phyloP scores from a whole-genome alignment of 306 rosid species.

The Calophaca sinica region DNA sequence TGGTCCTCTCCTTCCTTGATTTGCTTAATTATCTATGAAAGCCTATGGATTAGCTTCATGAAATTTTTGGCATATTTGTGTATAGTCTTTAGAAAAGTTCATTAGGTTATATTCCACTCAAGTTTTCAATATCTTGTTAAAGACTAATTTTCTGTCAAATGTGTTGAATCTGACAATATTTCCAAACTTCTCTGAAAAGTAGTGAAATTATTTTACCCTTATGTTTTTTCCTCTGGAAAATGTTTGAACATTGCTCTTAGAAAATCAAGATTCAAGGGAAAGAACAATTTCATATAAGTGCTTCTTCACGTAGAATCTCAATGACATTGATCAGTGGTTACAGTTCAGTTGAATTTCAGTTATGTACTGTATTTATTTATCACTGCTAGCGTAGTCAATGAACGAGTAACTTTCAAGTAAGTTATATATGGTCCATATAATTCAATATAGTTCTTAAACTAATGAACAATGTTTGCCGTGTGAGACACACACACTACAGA shows the following conservation, averaged over 20 bases:
- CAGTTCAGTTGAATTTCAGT: conserved; percentile 2
- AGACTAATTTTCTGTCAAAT: conserved; percentile 11
- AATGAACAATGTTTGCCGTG: background rate
- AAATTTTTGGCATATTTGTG: background rate
- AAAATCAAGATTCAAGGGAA: conserved; percentile 22
- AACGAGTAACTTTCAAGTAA: conserved; percentile 6
- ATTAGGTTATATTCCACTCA: background rate
- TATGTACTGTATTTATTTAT: conserved; percentile 6
- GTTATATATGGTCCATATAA: conserved; percentile 22
- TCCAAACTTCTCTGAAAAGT: background rate
- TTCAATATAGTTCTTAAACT: conserved; percentile 9
- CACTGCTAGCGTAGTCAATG: conserved; percentile 10
- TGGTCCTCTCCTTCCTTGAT: background rate
- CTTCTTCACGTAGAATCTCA: conserved; percentile 1
- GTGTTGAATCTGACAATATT: conserved; percentile 3
- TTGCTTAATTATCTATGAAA: conserved; percentile 24
- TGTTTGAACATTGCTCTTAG: background rate
- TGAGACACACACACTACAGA: background rate
- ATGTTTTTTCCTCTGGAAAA: background rate
- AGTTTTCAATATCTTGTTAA: conserved; percentile 6
- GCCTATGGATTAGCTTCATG: conserved; percentile 2
- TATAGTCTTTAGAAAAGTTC: conserved; percentile 19
- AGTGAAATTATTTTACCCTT: background rate
- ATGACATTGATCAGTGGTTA: conserved; percentile 6
- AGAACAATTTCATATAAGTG: background rate